phyloP scores from a whole-genome alignment of 2,329 filamentous ascomycete genomes.

The Penicillium sp. region DNA sequence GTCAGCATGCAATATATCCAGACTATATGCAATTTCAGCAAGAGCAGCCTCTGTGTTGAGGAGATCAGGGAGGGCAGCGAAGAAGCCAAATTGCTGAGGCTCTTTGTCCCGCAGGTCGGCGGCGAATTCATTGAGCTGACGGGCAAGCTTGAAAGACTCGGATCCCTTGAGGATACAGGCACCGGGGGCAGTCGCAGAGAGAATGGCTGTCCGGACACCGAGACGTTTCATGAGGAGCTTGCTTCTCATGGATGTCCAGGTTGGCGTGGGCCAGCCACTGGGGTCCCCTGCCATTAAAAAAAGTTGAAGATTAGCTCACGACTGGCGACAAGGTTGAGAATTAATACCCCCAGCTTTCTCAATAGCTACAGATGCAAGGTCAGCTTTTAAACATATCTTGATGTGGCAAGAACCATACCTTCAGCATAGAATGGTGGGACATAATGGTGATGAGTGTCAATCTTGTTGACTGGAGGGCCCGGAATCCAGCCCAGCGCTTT shows the following conservation, averaged over 20 bases:
- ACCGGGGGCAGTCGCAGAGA: conserved; percentile 11
- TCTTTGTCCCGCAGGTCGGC: conserved; percentile 10
- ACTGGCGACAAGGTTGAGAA: background rate
- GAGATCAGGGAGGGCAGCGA: conserved; percentile 8
- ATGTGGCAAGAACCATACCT: conserved; percentile 7
- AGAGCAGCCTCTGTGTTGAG: conserved; percentile 11
- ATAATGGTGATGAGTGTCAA: conserved; percentile 27
- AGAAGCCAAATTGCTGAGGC: conserved; percentile 7
- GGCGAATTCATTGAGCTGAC: conserved; percentile 9
- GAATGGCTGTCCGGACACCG: conserved; percentile 10
- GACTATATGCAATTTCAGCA: conserved; percentile 7
- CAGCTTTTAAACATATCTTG: background rate
- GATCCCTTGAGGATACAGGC: conserved; percentile 6
- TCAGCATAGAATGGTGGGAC: conserved; percentile 24
- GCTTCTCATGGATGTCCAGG: conserved; percentile 12
- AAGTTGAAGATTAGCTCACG: background rate
- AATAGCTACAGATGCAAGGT: conserved; percentile 6
- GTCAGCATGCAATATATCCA: conserved; percentile 34
- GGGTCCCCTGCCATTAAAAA: conserved; percentile 12
- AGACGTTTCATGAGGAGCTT: conserved; percentile 22
- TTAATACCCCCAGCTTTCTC: conserved; percentile 14
- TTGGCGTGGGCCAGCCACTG: conserved; percentile 22
- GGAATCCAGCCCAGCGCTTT: conserved; percentile 19
- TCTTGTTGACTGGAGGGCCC: conserved; percentile 20
- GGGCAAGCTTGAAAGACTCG: background rate